Percentiles rank a stretch among this genome's conserved stretches.
Evolutionary conservation across 768 basidiomycete species (phyloP).

Genomic region (Podaxis mareebaensis): DNA sequence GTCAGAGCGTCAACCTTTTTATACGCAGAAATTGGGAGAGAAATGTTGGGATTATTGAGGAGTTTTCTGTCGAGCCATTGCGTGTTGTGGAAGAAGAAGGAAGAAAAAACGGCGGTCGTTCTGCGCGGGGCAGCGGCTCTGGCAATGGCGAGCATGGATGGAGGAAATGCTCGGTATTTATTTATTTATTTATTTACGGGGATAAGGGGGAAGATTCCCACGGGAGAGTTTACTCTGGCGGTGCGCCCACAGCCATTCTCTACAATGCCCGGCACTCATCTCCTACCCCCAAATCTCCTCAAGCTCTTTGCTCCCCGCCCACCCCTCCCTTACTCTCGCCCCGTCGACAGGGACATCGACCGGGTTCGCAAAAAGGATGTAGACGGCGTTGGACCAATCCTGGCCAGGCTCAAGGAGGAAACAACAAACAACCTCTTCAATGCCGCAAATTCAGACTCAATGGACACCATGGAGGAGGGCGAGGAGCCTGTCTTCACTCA

Average conservation of each 20-base stretch:
- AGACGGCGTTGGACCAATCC: conserved; percentile 72
- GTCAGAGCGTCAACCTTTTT: conserved; percentile 44
- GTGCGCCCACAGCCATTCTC: conserved; percentile 3
- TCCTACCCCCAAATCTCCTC: conserved; percentile 93
- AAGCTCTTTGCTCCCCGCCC: conserved; percentile 96
- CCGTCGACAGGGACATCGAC: conserved; percentile 82
- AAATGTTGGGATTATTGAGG: conserved; percentile 17
- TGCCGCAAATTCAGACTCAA: conserved; percentile 40
- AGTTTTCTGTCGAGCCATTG: conserved; percentile 41
- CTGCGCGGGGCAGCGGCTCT: conserved; percentile 1
- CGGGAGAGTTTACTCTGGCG: neutral
- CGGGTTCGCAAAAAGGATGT: conserved; percentile 70
- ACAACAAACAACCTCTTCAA: conserved; percentile 67
- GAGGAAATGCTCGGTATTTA: neutral
- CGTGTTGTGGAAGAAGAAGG: conserved; percentile 66
- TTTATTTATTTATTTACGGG: neutral
- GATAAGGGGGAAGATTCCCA: neutral
- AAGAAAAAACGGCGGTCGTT: conserved; percentile 37
- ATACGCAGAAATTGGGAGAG: conserved; percentile 29
- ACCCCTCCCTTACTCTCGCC: conserved; percentile 82
- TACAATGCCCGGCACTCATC: conserved; percentile 72
- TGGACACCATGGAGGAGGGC: conserved; percentile 79
- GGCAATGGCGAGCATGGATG: neutral
- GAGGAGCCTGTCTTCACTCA: conserved; percentile 81
- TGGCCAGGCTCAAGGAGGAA: conserved; percentile 74